phyloP scores from a whole-genome alignment of 148 eudicot species.

The Silene conica region DNA sequence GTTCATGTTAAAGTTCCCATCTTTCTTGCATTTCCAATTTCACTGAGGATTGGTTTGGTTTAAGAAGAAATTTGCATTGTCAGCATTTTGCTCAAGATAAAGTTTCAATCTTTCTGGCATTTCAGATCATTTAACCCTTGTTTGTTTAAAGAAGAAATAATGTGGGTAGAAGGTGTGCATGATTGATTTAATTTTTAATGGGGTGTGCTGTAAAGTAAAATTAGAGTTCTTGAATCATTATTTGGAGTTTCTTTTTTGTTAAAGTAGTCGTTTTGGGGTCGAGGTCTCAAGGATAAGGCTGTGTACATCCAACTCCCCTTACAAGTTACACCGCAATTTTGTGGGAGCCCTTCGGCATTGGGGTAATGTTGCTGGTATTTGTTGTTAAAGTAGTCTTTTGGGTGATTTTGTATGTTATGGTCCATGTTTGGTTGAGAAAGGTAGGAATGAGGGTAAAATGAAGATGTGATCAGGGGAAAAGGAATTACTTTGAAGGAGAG shows the following conservation, averaged over 20 bases:
- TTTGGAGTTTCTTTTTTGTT: not conserved
- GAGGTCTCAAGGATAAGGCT: too few relatives aligned
- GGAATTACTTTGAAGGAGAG: not conserved
- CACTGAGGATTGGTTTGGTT: not conserved
- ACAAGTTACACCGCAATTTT: too few relatives aligned
- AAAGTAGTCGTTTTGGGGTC: not conserved
- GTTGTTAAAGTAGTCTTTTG: not conserved
- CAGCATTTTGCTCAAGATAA: not conserved
- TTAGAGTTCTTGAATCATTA: not conserved
- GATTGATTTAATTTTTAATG: not conserved
- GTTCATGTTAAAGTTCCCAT: not conserved
- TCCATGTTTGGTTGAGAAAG: not conserved
- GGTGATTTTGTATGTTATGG: conserved; percentile 8
- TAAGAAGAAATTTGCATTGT: too few relatives aligned
- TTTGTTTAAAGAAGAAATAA: not conserved
- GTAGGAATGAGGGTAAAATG: not conserved
- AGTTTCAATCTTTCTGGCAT: conserved; percentile 6
- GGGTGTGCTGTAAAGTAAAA: too few relatives aligned
- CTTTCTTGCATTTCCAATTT: not conserved
- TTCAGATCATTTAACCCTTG: not conserved
- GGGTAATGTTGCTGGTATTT: not conserved
- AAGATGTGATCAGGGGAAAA: conserved; percentile 2
- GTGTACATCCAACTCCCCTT: too few relatives aligned
- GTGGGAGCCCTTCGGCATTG: too few relatives aligned
- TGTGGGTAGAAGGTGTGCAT: conserved; percentile 1